Conservation (phyloP, 257 asterid genomes). For the Knoxia roxburghii region DNA sequence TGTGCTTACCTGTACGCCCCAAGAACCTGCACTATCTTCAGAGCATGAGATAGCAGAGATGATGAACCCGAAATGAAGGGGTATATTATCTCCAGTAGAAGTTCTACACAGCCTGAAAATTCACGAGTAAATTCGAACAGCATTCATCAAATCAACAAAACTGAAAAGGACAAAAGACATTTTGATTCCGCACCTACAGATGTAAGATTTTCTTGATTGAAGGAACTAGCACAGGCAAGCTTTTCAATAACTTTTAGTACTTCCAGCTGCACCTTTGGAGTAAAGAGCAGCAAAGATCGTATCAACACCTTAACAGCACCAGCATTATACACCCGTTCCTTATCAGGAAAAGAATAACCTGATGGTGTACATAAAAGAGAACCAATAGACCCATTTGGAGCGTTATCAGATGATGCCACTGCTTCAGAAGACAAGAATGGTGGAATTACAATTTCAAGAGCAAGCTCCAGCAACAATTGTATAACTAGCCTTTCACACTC, state of each 20-base stretch:
- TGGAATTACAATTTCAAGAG: conserved; percentile 84
- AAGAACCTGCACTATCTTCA: conserved; percentile 90
- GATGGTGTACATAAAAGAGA: conserved; percentile 59
- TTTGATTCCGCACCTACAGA: conserved; percentile 72
- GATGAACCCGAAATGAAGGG: conserved; percentile 87
- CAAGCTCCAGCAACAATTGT: conserved; percentile 86
- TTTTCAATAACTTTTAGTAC: conserved; percentile 71
- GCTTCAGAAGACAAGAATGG: conserved; percentile 67
- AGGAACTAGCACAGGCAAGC: conserved; percentile 81
- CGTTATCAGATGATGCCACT: conserved; percentile 30
- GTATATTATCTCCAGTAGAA: conserved; percentile 80
- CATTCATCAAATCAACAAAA: conserved; percentile 14
- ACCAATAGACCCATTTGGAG: conserved; percentile 50
- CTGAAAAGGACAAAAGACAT: conserved; percentile 10
- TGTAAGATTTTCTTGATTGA: conserved; percentile 90
- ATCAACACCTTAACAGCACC: conserved; percentile 82
- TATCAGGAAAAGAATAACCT: conserved; percentile 64
- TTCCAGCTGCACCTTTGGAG: conserved; percentile 94
- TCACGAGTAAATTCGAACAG: conserved; percentile 16
- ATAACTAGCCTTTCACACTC: conserved; percentile 90
- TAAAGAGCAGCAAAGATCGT: conserved; percentile 74
- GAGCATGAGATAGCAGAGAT: conserved; percentile 65
- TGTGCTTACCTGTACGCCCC: conserved; percentile 79
- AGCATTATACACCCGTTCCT: conserved; percentile 83
- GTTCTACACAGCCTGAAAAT: conserved; percentile 88